These are phyloP conservation scores for Globisporangium spinosum DNA, from an alignment of 352 stramenopile species.

Conservation along the genomic window DNA sequence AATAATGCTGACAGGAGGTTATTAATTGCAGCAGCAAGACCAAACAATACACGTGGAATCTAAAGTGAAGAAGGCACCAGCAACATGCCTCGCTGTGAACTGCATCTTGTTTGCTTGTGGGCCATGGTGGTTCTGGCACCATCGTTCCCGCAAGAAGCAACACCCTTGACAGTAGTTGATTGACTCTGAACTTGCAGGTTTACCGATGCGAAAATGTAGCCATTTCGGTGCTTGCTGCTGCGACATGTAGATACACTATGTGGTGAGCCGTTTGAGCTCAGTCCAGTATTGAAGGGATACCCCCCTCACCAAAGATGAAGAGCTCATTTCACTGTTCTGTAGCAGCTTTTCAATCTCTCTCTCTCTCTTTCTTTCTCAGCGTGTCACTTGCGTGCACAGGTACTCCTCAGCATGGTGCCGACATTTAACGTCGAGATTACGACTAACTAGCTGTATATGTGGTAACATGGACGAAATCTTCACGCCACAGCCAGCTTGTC, in stretches of 20 bases:
- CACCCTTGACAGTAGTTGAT: not conserved
- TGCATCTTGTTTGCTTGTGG: not conserved
- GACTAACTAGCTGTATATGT: not conserved
- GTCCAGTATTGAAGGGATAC: not conserved
- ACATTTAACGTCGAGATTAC: not conserved
- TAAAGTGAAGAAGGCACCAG: not conserved
- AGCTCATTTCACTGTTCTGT: not conserved
- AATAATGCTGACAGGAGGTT: slow-evolving; percentile 1
- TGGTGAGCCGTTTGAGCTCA: not conserved
- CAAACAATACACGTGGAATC: slow-evolving; percentile 11
- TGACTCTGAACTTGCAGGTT: not conserved
- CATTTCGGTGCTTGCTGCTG: not conserved
- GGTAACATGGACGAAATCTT: not conserved
- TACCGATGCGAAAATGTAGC: not conserved
- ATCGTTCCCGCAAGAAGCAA: not conserved
- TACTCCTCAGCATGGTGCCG: not conserved
- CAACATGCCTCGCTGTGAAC: not conserved
- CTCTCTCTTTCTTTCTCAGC: not conserved
- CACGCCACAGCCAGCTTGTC: not conserved
- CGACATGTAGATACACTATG: not conserved
- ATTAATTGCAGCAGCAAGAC: slow-evolving; percentile 3
- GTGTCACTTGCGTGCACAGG: not conserved
- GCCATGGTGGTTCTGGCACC: not conserved
- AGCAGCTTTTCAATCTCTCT: not conserved
- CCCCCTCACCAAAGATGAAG: not conserved